phyloP scores from a whole-genome alignment of 345 rosid species.

The Salix arbutifolia region DNA sequence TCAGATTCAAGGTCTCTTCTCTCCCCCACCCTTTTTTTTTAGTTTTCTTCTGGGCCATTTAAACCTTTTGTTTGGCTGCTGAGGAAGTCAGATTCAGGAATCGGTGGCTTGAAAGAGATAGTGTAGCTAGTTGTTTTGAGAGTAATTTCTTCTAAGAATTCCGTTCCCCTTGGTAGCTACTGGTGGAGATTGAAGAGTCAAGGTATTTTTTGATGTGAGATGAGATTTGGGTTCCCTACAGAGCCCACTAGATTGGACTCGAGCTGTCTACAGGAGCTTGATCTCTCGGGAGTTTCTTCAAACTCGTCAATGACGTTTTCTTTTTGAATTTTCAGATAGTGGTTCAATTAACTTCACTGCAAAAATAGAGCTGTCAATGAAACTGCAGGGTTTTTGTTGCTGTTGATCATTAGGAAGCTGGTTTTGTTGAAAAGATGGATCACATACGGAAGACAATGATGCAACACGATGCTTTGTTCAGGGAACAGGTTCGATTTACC shows the following conservation, averaged over 20 bases:
- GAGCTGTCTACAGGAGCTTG: no score
- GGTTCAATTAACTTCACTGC: neutral
- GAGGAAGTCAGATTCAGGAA: neutral
- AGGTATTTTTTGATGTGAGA: neutral
- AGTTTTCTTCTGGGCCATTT: neutral
- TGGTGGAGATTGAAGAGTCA: neutral
- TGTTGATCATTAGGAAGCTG: neutral
- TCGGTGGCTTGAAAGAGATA: neutral
- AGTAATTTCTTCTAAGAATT: neutral
- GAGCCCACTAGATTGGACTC: no score
- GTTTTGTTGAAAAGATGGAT: constrained; percentile 9
- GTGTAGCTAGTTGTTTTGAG: neutral
- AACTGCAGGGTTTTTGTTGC: neutral
- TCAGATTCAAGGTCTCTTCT: neutral
- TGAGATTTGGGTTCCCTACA: no score
- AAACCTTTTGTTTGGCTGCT: neutral
- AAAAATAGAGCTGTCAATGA: neutral
- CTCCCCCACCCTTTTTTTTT: neutral
- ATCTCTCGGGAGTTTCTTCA: no score
- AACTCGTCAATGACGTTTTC: neutral
- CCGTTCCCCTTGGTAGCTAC: neutral
- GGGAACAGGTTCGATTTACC: constrained; percentile 9
- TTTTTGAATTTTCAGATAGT: neutral
- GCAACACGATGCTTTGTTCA: constrained; percentile 18
- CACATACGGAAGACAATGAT: constrained; percentile 16